Conservation (phyloP, 2,329 filamentous ascomycete species). For the Drechslera avenae region DNA sequence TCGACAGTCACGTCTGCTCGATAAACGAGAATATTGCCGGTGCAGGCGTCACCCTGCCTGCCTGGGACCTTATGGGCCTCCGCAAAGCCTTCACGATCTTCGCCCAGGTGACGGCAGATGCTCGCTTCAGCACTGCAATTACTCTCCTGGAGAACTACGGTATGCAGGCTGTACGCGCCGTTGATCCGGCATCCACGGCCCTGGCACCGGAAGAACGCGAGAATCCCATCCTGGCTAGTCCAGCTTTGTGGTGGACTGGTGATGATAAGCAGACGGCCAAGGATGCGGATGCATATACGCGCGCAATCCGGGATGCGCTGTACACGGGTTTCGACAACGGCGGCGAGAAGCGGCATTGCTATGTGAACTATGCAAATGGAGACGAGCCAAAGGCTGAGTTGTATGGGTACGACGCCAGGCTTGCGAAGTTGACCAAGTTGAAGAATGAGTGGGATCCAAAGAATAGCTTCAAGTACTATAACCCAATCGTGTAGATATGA, state of each 20-base stretch:
- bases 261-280: slow-evolving; percentile 9
- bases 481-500: slow-evolving; percentile 20
- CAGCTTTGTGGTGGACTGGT: slow-evolving; percentile 24
- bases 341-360: slow-evolving; percentile 26
- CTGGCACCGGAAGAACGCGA: slow-evolving; percentile 38
- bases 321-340: slow-evolving; percentile 15
- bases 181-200: slow-evolving; percentile 16
- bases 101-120: slow-evolving; percentile 22
- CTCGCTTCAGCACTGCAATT: slow-evolving; percentile 23
- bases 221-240: slow-evolving; percentile 31
- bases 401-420: slow-evolving; percentile 39
- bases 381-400: slow-evolving; percentile 32
- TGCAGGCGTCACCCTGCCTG: slow-evolving; percentile 22
- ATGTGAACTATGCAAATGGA: slow-evolving; percentile 45
- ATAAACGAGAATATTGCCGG: slow-evolving; percentile 19
- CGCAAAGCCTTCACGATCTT: slow-evolving; percentile 27
- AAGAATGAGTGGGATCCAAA: slow-evolving; percentile 40
- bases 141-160: slow-evolving; percentile 30
- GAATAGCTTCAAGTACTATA: slow-evolving; percentile 36
- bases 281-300: slow-evolving; percentile 17
- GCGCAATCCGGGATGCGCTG: slow-evolving; percentile 17
- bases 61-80: slow-evolving; percentile 20
- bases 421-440: slow-evolving; percentile 32
- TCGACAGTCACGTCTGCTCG: slow-evolving; percentile 16
- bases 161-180: slow-evolving; percentile 21